These are phyloP conservation scores for Saturnispora saitoi DNA, from an alignment of 805 yeast genomes.

Conservation along the genomic window DNA sequence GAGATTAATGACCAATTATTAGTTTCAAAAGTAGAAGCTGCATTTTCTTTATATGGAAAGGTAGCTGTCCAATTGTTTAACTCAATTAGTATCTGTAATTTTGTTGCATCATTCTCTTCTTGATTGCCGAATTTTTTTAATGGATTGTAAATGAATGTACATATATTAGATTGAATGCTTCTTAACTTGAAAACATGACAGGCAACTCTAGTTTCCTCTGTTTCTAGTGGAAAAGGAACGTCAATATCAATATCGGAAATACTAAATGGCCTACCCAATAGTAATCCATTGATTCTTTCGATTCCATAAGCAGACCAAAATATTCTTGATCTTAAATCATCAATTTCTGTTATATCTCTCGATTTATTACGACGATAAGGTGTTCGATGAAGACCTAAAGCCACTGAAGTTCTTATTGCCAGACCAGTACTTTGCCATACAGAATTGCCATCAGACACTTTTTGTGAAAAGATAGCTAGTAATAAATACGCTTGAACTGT, in stretches of 20 bases:
- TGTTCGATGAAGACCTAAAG: slow-evolving; percentile 26
- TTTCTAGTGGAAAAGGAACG: slow-evolving; percentile 21
- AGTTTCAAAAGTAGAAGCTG: slow-evolving; percentile 26
- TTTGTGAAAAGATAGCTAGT: slow-evolving; percentile 27
- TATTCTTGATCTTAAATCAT: slow-evolving; percentile 23
- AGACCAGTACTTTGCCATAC: slow-evolving; percentile 28
- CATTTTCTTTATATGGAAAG: slow-evolving; percentile 23
- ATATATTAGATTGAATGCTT: slow-evolving; percentile 28
- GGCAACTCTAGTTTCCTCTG: slow-evolving; percentile 21
- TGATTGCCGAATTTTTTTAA: slow-evolving; percentile 12
- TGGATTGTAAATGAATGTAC: slow-evolving; percentile 28
- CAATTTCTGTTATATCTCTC: slow-evolving; percentile 8
- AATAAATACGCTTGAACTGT: slow-evolving; percentile 29
- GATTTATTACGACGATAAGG: slow-evolving; percentile 15
- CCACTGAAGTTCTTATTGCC: slow-evolving; percentile 27
- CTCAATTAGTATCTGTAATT: slow-evolving; percentile 26
- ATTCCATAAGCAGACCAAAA: slow-evolving; percentile 32
- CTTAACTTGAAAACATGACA: slow-evolving; percentile 27
- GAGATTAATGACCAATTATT: slow-evolving; percentile 28
- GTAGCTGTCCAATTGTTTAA: slow-evolving; percentile 28
- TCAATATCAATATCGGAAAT: slow-evolving; percentile 30
- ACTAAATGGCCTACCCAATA: slow-evolving; percentile 31
- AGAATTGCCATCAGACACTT: slow-evolving; percentile 29
- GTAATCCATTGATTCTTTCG: slow-evolving; percentile 29
- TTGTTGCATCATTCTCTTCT: slow-evolving; percentile 23